A percentile compares a stretch with the other conserved stretches of the same genome.
These are phyloP conservation scores for Rossbeevera mucosa DNA, from an alignment of 768 basidiomycete species.

Conservation along the genomic window DNA sequence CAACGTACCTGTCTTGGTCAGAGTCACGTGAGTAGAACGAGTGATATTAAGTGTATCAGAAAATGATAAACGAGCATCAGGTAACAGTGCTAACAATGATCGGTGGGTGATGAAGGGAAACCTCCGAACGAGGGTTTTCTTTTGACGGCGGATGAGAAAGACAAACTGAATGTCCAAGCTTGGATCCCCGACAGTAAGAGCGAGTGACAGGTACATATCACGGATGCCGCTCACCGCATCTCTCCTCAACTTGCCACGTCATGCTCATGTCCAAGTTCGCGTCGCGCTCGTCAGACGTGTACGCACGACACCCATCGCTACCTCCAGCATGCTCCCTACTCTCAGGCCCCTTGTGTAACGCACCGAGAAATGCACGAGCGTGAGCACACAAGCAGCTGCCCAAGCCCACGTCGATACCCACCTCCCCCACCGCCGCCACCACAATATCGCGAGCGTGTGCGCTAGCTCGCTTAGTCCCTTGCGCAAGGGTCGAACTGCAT, in stretches of 20 bases:
- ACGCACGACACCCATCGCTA: neutral
- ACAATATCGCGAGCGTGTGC: slow-evolving; percentile 55
- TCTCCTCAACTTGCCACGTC: neutral
- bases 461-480: slow-evolving; percentile 65
- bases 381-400: slow-evolving; percentile 30
- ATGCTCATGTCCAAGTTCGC: neutral
- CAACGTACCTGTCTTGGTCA: neutral
- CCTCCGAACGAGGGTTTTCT: neutral
- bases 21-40: too few species aligned
- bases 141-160: neutral
- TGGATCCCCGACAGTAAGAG: neutral
- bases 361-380: slow-evolving; percentile 15
- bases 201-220: neutral
- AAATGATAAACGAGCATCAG: neutral
- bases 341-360: neutral
- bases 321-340: neutral
- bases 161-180: neutral
- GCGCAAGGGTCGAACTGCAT: slow-evolving; percentile 54
- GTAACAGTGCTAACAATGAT: neutral
- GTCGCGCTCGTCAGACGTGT: neutral
- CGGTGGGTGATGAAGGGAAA: neutral
- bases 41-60: neutral
- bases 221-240: neutral
- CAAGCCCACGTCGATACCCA: slow-evolving; percentile 15
- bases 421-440: slow-evolving; percentile 63